Evolutionary conservation across 345 rosid genomes (phyloP).

Genomic region (Salix brachista): DNA sequence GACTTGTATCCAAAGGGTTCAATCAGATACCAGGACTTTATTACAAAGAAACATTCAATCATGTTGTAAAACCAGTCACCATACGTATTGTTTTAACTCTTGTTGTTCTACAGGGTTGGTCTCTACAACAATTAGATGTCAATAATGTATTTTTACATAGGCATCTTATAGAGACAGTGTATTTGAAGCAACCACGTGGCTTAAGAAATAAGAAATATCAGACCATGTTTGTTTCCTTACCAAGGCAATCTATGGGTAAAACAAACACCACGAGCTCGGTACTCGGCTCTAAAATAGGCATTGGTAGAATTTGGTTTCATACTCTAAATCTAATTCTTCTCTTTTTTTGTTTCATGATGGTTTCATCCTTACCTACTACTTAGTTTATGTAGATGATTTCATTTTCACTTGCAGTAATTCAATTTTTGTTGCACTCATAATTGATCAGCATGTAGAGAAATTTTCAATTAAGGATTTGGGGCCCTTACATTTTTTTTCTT

Average conservation of each 20-base stretch:
- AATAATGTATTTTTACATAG: neutral
- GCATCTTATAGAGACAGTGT: neutral
- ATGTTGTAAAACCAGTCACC: neutral
- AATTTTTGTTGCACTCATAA: no score
- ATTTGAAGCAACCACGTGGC: accelerated
- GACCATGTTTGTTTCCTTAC: neutral
- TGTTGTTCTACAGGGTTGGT: neutral
- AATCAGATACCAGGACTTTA: neutral
- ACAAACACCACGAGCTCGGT: neutral
- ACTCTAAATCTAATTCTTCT: neutral
- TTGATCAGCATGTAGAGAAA: no score
- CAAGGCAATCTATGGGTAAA: no score
- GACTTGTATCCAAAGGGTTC: neutral
- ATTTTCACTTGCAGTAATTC: neutral
- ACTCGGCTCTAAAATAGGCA: accelerated
- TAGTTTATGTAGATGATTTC: neutral
- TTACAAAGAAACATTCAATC: neutral
- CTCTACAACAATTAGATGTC: accelerated
- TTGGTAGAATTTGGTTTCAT: no score
- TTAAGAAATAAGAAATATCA: neutral
- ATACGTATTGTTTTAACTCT: accelerated
- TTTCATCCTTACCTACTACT: neutral
- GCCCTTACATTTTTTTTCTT: neutral
- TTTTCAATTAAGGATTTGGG: neutral
- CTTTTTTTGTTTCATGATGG: neutral